phyloP scores from a whole-genome alignment of 2,329 filamentous ascomycete genomes.

The Endoconidiophora laricicola region DNA sequence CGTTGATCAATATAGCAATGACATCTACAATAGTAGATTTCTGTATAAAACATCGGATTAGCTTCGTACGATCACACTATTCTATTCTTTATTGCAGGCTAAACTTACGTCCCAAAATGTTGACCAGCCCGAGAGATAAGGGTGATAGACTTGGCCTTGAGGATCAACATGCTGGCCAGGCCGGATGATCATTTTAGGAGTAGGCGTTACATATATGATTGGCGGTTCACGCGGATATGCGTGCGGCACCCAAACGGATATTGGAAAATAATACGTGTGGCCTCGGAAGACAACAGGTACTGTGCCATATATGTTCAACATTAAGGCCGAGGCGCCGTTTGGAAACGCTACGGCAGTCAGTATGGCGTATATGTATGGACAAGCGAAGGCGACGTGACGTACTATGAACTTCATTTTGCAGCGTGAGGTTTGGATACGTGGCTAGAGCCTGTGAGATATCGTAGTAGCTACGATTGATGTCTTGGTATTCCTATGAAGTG shows the following conservation, averaged over 20 bases:
- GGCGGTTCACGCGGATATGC: slow-evolving; percentile 75
- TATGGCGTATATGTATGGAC: background rate
- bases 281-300: slow-evolving; percentile 85
- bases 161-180: slow-evolving; percentile 90
- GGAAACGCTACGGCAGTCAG: slow-evolving; percentile 54
- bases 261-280: slow-evolving; percentile 74
- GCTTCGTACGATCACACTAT: background rate
- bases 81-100: slow-evolving; percentile 3
- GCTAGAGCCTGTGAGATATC: slow-evolving; percentile 73
- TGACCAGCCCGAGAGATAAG: slow-evolving; percentile 79
- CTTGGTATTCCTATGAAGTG: slow-evolving; percentile 61
- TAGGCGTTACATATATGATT: slow-evolving; percentile 75
- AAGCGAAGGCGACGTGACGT: slow-evolving; percentile 21
- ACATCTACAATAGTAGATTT: slow-evolving; percentile 77
- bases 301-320: slow-evolving; percentile 74
- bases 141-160: slow-evolving; percentile 88
- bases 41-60: slow-evolving; percentile 25
- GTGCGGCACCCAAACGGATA: slow-evolving; percentile 87
- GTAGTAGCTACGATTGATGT: slow-evolving; percentile 83
- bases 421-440: slow-evolving; percentile 62
- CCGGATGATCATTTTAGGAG: slow-evolving; percentile 72
- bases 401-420: slow-evolving; percentile 93
- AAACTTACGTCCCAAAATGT: slow-evolving; percentile 74
- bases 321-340: slow-evolving; percentile 68
- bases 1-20: slow-evolving; percentile 60